Evolutionary conservation across 441 rosid genomes (phyloP).

Genomic region (Adansonia grandidieri): DNA sequence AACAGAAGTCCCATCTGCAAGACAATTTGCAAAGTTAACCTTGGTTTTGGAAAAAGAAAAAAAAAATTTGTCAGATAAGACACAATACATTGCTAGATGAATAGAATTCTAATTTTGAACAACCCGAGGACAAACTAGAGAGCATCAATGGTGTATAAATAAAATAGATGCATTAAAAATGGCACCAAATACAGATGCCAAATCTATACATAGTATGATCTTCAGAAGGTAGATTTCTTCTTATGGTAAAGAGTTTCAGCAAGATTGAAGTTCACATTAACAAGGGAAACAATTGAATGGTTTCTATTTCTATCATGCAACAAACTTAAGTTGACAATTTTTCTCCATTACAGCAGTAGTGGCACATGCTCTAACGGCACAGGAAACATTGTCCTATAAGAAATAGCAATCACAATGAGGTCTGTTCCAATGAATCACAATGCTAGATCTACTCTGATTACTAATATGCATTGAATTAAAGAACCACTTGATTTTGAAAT

Average conservation of each 20-base stretch:
- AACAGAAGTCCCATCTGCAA: constrained; percentile 98
- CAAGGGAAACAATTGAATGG: constrained; percentile 6
- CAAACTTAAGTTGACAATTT: constrained; percentile 16
- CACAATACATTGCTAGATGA: constrained; percentile 12
- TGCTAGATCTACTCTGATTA: not conserved
- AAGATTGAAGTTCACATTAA: constrained; percentile 2
- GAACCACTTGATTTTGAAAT: constrained; percentile 3
- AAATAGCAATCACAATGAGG: not conserved
- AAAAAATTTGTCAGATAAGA: not conserved
- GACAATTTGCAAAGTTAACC: constrained; percentile 31
- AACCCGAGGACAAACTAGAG: constrained; percentile 3
- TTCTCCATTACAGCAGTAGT: not conserved
- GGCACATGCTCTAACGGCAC: not conserved
- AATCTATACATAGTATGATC: not conserved
- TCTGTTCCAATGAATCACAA: constrained; percentile 13
- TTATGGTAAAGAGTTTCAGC: not conserved
- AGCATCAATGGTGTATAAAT: not conserved
- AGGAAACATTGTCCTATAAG: not conserved
- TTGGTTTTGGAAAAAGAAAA: constrained; percentile 7
- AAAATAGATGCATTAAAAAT: constrained; percentile 3
- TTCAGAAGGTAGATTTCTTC: not conserved
- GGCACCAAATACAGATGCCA: not conserved
- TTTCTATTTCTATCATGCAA: constrained; percentile 6
- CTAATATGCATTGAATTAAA: constrained; percentile 14
- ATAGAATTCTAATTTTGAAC: constrained; percentile 12